Conservation (phyloP, 129 eudicot species). For the Helianthus tuberosus region DNA sequence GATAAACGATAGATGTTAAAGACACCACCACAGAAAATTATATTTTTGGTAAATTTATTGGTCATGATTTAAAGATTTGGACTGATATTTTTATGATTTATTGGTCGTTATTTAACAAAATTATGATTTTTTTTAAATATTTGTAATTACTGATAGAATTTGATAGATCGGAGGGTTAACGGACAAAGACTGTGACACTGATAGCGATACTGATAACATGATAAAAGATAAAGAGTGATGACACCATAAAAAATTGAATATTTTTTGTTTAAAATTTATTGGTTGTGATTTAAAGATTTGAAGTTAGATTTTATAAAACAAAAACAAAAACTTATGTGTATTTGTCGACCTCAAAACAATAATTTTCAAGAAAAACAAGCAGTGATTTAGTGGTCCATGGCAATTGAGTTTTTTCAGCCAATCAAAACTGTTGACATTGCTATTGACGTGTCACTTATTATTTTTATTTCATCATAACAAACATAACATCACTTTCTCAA, state of each 20-base stretch:
- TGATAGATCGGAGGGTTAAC: too few relatives aligned
- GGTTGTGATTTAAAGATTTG: neutral
- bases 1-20: too few relatives aligned
- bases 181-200: too few relatives aligned
- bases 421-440: constrained; percentile 12
- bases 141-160: too few relatives aligned
- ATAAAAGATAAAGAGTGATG: too few relatives aligned
- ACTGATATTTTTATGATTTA: neutral
- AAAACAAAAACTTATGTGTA: constrained; percentile 10
- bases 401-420: constrained; percentile 26
- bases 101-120: too few relatives aligned
- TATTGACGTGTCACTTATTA: constrained; percentile 27
- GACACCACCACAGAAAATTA: too few relatives aligned
- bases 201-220: too few relatives aligned
- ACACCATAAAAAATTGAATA: too few relatives aligned
- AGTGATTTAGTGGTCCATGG: constrained; percentile 37
- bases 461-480: constrained; percentile 23
- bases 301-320: constrained; percentile 6
- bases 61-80: neutral
- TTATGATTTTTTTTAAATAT: too few relatives aligned
- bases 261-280: neutral
- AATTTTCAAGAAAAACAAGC: neutral
- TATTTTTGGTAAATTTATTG: neutral
- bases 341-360: constrained; percentile 1
- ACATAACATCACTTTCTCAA: constrained; percentile 21